phyloP scores from a whole-genome alignment of 2,329 filamentous ascomycete genomes.

The Beauveria australis region DNA sequence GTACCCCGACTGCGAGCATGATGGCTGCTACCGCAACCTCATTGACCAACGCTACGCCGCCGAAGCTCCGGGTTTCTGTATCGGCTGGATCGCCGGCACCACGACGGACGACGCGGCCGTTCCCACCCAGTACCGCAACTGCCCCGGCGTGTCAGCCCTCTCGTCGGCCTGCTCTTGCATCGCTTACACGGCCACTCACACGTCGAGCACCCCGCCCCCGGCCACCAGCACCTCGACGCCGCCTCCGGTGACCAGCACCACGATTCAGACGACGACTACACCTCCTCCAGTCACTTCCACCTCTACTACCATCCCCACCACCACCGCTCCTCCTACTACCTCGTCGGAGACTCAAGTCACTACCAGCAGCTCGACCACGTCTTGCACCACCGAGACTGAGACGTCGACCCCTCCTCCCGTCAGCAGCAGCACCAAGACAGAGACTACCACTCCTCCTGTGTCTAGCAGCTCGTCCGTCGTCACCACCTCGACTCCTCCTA shows the following conservation, averaged over 20 bases:
- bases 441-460: constrained; percentile 1
- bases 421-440: not conserved
- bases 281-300: constrained; percentile 2
- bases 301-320: constrained; percentile 3
- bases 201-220: constrained; percentile 11
- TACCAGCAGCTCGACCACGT: constrained; percentile 16
- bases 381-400: constrained; percentile 22
- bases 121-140: constrained; percentile 25
- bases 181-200: constrained; percentile 26
- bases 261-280: not conserved
- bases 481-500: constrained; percentile 4
- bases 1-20: constrained; percentile 23
- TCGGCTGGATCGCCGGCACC: constrained; percentile 22
- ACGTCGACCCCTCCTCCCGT: constrained; percentile 6
- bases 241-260: constrained; percentile 4
- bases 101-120: constrained; percentile 21
- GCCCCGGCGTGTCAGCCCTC: constrained; percentile 18
- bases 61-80: constrained; percentile 24
- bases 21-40: constrained; percentile 30
- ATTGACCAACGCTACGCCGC: constrained; percentile 24
- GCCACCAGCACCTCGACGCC: constrained; percentile 10
- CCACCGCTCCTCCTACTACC: constrained; percentile 9
- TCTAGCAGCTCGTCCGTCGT: not conserved
- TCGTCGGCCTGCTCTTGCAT: constrained; percentile 32
- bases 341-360: not conserved